Evolutionary conservation across 371 early-diverging fungal species (phyloP), one percentile per base, ranked within the genome.

Genomic region (Mucor irregularis): DNA sequence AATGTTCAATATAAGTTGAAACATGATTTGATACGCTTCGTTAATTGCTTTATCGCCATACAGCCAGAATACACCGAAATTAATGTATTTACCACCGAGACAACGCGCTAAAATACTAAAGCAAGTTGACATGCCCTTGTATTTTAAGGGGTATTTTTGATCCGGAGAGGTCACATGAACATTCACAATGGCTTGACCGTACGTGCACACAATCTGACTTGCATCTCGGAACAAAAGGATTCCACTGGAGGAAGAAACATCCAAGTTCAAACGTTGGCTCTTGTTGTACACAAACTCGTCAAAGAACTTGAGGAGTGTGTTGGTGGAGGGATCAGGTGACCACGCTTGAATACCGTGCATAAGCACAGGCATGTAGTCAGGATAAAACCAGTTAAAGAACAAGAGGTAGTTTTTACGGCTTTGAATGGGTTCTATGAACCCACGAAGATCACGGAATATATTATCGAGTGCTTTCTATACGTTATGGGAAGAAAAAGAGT

Each of bases 371-470:
- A 83, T 80, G 49, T 88, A 85, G 7, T 73, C 64, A 8, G 88
- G 80, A 61, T 80, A 85, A 26, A 94, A 82, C 95, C 95, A 94
- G 29, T 89, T 85, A 53, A 90, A 92, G 56, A 94, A 89, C 39
- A 86, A 29, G 19, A 61, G 54, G 54, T 80, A 94, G 53, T 82
- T 74, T 40, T 66, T 65, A 61, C 79, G 80, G 9, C 69, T 76
- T 47, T 73, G 70, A 22, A 89, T 77, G 14, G 90, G 80, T 1
- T 76, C 55, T 31, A 92, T 71, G 45, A 92, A 84, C 3, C 91
- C 92, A 30, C 92, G 82, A 39, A 94, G 64, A 63, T 94, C 94
- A n/a, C 88, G 78, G 56, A 94, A 89, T 3, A 87, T 42, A 9
- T 89, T 87, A 9, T 74, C 43, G 0, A 83, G 45, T 2, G 77